phyloP scores from a whole-genome alignment of 305 asterid genomes.

The Andrographis paniculata region DNA sequence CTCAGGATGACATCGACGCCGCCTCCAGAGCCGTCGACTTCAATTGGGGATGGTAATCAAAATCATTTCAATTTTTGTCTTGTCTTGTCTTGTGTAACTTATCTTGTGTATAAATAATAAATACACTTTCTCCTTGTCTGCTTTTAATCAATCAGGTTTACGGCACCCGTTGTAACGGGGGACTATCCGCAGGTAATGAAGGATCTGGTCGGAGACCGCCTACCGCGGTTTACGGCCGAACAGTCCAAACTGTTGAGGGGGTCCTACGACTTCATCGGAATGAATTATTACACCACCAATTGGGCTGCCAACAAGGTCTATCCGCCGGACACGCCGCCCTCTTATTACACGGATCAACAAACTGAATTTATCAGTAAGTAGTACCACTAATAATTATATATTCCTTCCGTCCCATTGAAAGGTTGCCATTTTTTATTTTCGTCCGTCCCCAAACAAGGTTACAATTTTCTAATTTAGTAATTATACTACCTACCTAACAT shows the following conservation, averaged over 20 bases:
- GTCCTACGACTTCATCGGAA: conserved; percentile 35
- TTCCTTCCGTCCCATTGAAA: too few relatives aligned
- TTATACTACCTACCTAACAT: too few relatives aligned
- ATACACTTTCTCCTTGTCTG: too few relatives aligned
- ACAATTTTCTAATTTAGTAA: too few relatives aligned
- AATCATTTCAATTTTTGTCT: too few relatives aligned
- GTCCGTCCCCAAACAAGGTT: too few relatives aligned
- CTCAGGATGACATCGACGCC: conserved; percentile 18
- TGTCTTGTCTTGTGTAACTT: too few relatives aligned
- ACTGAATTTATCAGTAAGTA: too few relatives aligned
- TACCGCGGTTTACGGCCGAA: conserved; percentile 29
- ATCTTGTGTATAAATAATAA: too few relatives aligned
- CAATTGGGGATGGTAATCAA: conserved; percentile 46
- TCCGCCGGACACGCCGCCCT: background rate
- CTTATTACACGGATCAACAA: background rate
- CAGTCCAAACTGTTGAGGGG: conserved; percentile 24
- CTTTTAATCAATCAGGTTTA: too few relatives aligned
- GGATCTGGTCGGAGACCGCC: conserved; percentile 25
- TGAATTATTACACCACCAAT: conserved; percentile 33
- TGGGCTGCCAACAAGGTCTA: conserved; percentile 22
- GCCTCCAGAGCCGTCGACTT: conserved; percentile 36
- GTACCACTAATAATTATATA: too few relatives aligned
- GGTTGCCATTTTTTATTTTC: too few relatives aligned
- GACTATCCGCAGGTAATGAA: conserved; percentile 36
- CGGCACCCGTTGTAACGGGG: conserved; percentile 39